A percentile compares a stretch with the other conserved stretches of the same genome.
phyloP scores from a whole-genome alignment of 2,329 filamentous ascomycete genomes.

The Neocatenulostroma microsporum region DNA sequence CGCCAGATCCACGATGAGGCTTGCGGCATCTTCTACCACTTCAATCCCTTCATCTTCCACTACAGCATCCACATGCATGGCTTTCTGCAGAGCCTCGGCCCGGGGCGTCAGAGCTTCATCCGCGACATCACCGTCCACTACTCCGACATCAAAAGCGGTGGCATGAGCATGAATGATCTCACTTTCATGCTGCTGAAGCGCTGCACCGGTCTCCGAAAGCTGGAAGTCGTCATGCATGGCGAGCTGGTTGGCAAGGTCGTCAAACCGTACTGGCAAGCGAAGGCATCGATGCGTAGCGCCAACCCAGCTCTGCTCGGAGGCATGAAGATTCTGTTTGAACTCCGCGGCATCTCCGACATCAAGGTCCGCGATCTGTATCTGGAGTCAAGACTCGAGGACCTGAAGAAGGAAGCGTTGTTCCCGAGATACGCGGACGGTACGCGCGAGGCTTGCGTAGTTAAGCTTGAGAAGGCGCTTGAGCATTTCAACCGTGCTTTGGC shows the following conservation, averaged over 20 bases:
- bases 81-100: constrained; percentile 15
- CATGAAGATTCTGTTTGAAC: constrained; percentile 13
- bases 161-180: constrained; percentile 16
- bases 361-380: constrained; percentile 11
- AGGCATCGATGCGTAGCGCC: constrained; percentile 5
- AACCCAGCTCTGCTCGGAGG: constrained; percentile 16
- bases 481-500: constrained; percentile 19
- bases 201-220: constrained; percentile 12
- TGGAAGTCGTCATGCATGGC: constrained; percentile 15
- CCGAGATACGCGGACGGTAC: constrained; percentile 8
- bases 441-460: constrained; percentile 3
- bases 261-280: background rate
- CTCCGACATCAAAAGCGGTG: constrained; percentile 15
- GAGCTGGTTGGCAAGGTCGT: constrained; percentile 4
- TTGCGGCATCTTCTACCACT: constrained; percentile 19
- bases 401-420: constrained; percentile 8
- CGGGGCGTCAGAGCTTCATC: constrained; percentile 13
- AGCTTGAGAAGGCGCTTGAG: constrained; percentile 9
- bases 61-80: constrained; percentile 17
- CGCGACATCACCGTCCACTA: constrained; percentile 22
- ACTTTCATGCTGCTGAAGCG: constrained; percentile 13
- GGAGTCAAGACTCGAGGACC: constrained; percentile 5
- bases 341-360: constrained; percentile 16
- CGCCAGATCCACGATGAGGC: constrained; percentile 23
- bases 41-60: constrained; percentile 23